Evolutionary conservation across 768 basidiomycete genomes (phyloP).

Genomic region (Tulasnella sp.): DNA sequence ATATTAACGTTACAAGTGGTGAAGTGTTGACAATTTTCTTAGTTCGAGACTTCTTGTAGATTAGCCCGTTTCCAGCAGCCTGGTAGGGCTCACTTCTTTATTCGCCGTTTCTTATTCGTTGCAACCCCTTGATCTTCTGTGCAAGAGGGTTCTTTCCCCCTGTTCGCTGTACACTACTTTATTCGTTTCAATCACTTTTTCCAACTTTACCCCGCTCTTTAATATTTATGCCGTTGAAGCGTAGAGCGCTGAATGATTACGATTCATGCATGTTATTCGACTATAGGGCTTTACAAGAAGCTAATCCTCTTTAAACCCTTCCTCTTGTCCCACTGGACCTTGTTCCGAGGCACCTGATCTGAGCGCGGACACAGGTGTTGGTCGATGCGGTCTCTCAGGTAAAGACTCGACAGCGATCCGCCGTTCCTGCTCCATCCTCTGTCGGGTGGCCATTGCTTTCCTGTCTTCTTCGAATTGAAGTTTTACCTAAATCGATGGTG

Average conservation of each 20-base stretch:
- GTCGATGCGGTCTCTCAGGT: neutral
- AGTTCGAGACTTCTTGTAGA: neutral
- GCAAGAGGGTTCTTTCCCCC: neutral
- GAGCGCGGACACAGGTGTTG: neutral
- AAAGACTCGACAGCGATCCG: constrained; percentile 27
- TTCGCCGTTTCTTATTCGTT: neutral
- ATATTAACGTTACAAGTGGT: neutral
- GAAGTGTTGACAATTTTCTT: neutral
- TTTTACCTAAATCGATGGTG: constrained; percentile 43
- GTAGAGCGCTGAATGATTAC: neutral
- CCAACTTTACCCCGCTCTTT: neutral
- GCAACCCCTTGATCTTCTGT: neutral
- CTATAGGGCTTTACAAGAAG: too few species aligned
- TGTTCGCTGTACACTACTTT: neutral
- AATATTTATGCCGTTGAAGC: neutral
- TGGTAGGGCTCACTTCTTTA: neutral
- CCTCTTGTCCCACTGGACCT: neutral
- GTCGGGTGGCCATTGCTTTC: constrained; percentile 39
- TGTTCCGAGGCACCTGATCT: neutral
- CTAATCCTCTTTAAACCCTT: neutral
- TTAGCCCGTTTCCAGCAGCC: neutral
- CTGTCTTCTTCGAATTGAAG: constrained; percentile 72
- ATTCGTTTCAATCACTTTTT: neutral
- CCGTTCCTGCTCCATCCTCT: constrained; percentile 48
- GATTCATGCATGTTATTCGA: neutral